phyloP scores from a whole-genome alignment of 768 basidiomycete genomes.

The Hygrophorus russula region DNA sequence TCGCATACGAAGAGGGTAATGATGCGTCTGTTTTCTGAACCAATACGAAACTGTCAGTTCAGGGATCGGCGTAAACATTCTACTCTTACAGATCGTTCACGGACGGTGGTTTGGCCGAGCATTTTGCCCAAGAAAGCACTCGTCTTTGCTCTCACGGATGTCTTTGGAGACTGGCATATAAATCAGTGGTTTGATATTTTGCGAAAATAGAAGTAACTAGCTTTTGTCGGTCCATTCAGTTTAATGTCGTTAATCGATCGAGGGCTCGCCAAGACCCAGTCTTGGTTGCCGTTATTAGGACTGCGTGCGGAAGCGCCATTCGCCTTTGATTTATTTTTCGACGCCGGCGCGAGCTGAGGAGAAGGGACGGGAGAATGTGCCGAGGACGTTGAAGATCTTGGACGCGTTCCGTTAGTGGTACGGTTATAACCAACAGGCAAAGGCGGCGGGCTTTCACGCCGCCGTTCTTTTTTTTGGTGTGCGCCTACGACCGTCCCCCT shows the following conservation, averaged over 20 bases:
- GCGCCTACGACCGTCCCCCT: slow-evolving; percentile 33
- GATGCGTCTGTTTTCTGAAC: slow-evolving; percentile 45
- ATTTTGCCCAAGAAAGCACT: slow-evolving; percentile 74
- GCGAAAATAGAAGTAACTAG: slow-evolving; percentile 15
- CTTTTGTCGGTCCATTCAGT: slow-evolving; percentile 39
- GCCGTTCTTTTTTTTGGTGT: slow-evolving; percentile 11
- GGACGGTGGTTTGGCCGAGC: slow-evolving; percentile 51
- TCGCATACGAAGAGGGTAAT: slow-evolving; percentile 25
- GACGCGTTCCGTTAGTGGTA: slow-evolving; percentile 18
- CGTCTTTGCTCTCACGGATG: slow-evolving; percentile 68
- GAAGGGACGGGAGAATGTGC: slow-evolving; percentile 16
- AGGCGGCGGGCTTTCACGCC: slow-evolving; percentile 32
- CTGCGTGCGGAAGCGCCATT: slow-evolving; percentile 6
- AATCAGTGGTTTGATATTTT: neutral
- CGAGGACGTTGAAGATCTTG: slow-evolving; percentile 32
- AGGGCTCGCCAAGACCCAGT: slow-evolving; percentile 40
- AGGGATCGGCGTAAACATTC: slow-evolving; percentile 5
- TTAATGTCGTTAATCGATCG: slow-evolving; percentile 28
- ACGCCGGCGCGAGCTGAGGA: slow-evolving; percentile 18
- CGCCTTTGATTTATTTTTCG: slow-evolving; percentile 23
- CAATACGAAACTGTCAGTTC: slow-evolving; percentile 9
- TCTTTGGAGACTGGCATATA: slow-evolving; percentile 29
- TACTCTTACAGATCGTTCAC: slow-evolving; percentile 55
- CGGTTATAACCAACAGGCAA: slow-evolving; percentile 24
- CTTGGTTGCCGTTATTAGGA: slow-evolving; percentile 17